Base-by-base conservation (phyloP, 805 yeast species). In the Ogataea saltuana region DNA sequence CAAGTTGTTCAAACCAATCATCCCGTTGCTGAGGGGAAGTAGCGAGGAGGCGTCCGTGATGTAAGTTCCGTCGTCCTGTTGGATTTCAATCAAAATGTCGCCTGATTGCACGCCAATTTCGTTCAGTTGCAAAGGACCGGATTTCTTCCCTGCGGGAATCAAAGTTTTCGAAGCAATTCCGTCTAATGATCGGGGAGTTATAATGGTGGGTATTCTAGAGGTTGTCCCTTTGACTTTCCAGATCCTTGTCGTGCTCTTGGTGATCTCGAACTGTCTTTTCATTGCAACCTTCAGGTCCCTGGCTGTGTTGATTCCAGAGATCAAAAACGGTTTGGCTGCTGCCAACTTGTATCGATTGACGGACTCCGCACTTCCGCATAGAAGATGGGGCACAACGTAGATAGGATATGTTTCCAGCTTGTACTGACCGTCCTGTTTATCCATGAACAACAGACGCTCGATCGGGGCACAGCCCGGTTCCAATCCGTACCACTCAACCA, bases 1-100 rank as follows among this genome's bases (percentile, higher is more conserved):
- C 48, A 89, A 67, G 58, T 88, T 90, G 40, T 73, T 68, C 57
- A 83, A 51, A 48, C 97, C 83, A 45, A 72, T 62, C 35, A 70
- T 59, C 51, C 97, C 90, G 21, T 49, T 53, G 2, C 64, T 61
- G 3, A 49, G 53, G 11, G 52, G 28, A 3, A 61, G 26, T 4
- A 38, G 38, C 4, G 57, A 46, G 2, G 51, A 42, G 3, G 54
- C 45, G 35, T 60, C 65, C 48, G 56, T 46, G 10, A 57, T 36
- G 37, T 49, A 64, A 1, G 56, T 27, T 1, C 54, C 56, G 41
- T 63, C 60, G 12, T 38, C 42, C 39, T 57, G 62, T 32, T 53
- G 58, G 1, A 58, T 29, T 28, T 64, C 68, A 4, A 64, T 17
- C 34, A 64, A 20, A 4, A 58, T 40, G 20, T 63, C 45, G 9